Base-by-base conservation (phyloP, 1,284 basidiomycete genomes). In the Kwoniella shivajii region DNA sequence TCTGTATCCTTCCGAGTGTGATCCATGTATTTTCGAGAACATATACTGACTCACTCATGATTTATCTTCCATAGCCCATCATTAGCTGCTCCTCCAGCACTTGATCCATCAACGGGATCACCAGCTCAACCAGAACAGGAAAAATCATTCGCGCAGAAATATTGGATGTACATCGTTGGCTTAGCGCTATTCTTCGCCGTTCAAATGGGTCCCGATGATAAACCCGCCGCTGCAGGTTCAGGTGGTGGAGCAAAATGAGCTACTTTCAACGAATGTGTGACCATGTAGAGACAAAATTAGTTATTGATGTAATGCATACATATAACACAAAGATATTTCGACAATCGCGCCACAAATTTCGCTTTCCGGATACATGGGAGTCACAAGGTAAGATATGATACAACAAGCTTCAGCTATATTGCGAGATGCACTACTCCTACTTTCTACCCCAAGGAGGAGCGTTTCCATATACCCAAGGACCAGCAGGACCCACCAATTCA, bases 61-160 rank as follows among this genome's bases (percentile, higher is more conserved):
- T 18, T 1, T 34, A 34, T 30, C n/a, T 9, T 18, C 22, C 10
- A 34, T 24, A 90, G 88, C 52, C 87, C 87, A 43, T 82, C 83
- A 56, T 79, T 89, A 39, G 83, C 83, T 50, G 78, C 81, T 0
- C 88, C 88, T 13, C 86, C 87, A 13, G 84, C 83, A 1, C 74
- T 91, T 38, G 56, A 85, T 84, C 20, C 78, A 82, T 30, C 82
- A 84, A 72, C 74, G 9, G 89, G 90, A 51, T 81, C 85, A 66
- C 83, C 84, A 20, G 80, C 86, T 26, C 75, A 81, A 51, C 84
- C 86, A 0, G 75, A 79, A 24, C 82, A 83, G 1, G 89, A 90
- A 72, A 88, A 92, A 77, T 80, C 84, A 9, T 90, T 92, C 76
- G 59, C 92, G 34, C 87, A 90, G 71, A 93, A 92, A 76, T 92